Conservation (phyloP, 2,329 filamentous ascomycete species). For the Alternaria alternata region DNA sequence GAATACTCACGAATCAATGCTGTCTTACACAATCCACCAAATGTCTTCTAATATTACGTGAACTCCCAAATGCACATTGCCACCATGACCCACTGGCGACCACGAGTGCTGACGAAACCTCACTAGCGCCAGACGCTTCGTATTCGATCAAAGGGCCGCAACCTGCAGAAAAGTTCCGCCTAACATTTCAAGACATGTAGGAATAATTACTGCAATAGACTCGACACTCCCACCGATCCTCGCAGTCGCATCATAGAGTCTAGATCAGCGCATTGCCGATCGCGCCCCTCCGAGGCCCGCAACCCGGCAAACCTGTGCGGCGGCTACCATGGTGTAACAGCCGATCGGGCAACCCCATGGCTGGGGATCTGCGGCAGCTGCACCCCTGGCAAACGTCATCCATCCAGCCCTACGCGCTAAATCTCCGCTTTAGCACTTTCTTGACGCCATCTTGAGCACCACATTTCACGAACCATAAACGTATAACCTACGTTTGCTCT, state of each 20-base stretch:
- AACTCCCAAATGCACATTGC: background rate
- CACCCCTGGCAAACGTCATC: slow-evolving; percentile 24
- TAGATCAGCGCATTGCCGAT: slow-evolving; percentile 12
- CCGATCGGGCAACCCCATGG: slow-evolving; percentile 6
- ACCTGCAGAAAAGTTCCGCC: background rate
- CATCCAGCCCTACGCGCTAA: slow-evolving; percentile 23
- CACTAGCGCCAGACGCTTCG: background rate
- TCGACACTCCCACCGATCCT: background rate
- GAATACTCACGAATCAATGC: slow-evolving; percentile 5
- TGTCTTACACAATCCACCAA: background rate
- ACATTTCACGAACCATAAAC: background rate
- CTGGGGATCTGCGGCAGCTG: slow-evolving; percentile 11
- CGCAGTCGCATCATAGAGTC: background rate
- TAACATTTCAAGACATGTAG: background rate
- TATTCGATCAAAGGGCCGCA: background rate
- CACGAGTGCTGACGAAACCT: background rate
- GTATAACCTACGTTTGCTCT: background rate
- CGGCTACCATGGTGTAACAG: slow-evolving; percentile 12
- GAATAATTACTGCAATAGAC: background rate
- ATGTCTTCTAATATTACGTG: background rate
- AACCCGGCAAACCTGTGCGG: background rate
- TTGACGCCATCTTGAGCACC: slow-evolving; percentile 24
- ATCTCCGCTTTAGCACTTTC: background rate
- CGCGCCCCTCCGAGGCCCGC: slow-evolving; percentile 7
- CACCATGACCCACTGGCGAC: background rate